phyloP scores from a whole-genome alignment of 495 filamentous ascomycete species.

The Penicillium canariense region DNA sequence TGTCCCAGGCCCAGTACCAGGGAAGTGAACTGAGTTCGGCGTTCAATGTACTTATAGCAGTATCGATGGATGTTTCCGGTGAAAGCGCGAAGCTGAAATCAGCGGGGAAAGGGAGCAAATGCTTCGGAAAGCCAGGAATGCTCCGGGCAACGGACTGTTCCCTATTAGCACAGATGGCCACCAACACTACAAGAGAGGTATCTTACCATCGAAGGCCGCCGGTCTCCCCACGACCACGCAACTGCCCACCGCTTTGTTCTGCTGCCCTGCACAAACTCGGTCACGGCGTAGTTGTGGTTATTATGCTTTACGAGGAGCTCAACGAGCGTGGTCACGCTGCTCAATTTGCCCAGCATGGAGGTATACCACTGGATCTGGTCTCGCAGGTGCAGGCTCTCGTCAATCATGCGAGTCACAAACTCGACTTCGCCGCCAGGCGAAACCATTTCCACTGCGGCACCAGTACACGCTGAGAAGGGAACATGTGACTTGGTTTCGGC shows the following conservation, averaged over 20 bases:
- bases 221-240: slow-evolving; percentile 77
- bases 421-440: slow-evolving; percentile 77
- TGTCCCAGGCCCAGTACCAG: slow-evolving; percentile 53
- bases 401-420: slow-evolving; percentile 73
- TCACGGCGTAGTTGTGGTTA: slow-evolving; percentile 79
- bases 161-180: slow-evolving; percentile 3
- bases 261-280: slow-evolving; percentile 73
- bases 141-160: slow-evolving; percentile 54
- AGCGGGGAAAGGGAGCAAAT: slow-evolving; percentile 57
- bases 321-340: slow-evolving; percentile 64
- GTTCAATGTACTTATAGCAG: slow-evolving; percentile 34
- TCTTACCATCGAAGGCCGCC: slow-evolving; percentile 61
- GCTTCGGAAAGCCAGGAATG: slow-evolving; percentile 54
- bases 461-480: slow-evolving; percentile 78
- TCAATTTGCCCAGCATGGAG: slow-evolving; percentile 83
- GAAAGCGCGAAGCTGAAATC: slow-evolving; percentile 51
- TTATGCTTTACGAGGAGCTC: slow-evolving; percentile 54
- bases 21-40: slow-evolving; percentile 42
- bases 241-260: slow-evolving; percentile 85
- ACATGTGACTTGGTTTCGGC: slow-evolving; percentile 63
- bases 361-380: slow-evolving; percentile 81
- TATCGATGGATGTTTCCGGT: slow-evolving; percentile 23
- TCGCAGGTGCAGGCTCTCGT: slow-evolving; percentile 62
- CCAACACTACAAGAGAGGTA: neutral
- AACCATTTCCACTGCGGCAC: slow-evolving; percentile 83